Conservation (phyloP, 2,329 filamentous ascomycete species). For the Phialophora expanda region DNA sequence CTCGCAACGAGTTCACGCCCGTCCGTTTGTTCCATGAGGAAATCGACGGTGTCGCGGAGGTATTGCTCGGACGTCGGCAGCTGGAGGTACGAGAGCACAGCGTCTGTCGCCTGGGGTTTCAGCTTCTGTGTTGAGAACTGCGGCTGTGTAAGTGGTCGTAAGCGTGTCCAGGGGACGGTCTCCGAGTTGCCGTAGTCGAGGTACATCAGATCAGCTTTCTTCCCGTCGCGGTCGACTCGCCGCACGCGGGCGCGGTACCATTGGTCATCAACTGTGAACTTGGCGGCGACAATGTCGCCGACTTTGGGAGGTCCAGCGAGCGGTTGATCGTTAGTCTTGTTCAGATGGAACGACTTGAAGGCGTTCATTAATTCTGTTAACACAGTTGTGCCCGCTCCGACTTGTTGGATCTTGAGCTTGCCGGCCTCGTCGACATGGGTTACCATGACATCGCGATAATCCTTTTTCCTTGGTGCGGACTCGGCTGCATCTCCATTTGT, state of each 20-base stretch:
- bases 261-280: conserved; percentile 84
- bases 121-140: conserved; percentile 83
- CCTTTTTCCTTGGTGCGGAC: conserved; percentile 70
- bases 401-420: conserved; percentile 86
- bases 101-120: conserved; percentile 84
- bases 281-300: conserved; percentile 87
- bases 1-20: conserved; percentile 82
- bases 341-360: conserved; percentile 89
- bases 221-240: conserved; percentile 87
- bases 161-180: conserved; percentile 79
- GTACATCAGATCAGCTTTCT: conserved; percentile 89
- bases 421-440: conserved; percentile 85
- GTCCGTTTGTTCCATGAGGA: conserved; percentile 75
- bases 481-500: conserved; percentile 60
- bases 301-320: conserved; percentile 81
- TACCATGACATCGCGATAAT: conserved; percentile 92
- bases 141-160: conserved; percentile 78
- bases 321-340: conserved; percentile 76
- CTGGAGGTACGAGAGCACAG: conserved; percentile 85
- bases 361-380: conserved; percentile 87
- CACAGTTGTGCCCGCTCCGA: conserved; percentile 82
- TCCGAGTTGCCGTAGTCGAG: conserved; percentile 97
- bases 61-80: conserved; percentile 84
- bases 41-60: conserved; percentile 76
- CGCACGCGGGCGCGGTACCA: conserved; percentile 95